A percentile compares a stretch with the other conserved stretches of the same genome.
phyloP scores from a whole-genome alignment of 441 rosid genomes.

The Adansonia gregorii region DNA sequence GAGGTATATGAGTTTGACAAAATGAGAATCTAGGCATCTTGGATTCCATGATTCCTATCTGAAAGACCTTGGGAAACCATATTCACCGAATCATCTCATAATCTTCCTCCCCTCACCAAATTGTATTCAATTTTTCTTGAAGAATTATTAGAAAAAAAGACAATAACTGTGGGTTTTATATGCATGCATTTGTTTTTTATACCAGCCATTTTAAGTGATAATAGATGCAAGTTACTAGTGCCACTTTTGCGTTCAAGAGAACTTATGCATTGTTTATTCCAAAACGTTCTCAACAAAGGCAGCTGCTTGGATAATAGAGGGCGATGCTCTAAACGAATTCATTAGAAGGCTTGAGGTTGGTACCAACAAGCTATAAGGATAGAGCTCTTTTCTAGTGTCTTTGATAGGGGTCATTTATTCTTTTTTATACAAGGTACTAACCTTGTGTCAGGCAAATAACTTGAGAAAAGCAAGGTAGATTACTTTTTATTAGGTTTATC shows the following conservation, averaged over 20 bases:
- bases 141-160: conserved; percentile 76
- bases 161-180: conserved; percentile 26
- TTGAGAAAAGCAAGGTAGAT: too few species aligned
- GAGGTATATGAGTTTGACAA: conserved; percentile 58
- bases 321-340: background rate
- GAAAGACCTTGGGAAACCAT: conserved; percentile 90
- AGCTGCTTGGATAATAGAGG: background rate
- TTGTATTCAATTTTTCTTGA: conserved; percentile 73
- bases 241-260: background rate
- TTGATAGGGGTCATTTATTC: too few species aligned
- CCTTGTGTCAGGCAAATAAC: too few species aligned
- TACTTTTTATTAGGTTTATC: too few species aligned
- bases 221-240: background rate
- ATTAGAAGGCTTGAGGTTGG: background rate
- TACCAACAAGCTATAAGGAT: background rate
- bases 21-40: conserved; percentile 43
- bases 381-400: background rate
- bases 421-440: too few species aligned
- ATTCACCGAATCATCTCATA: conserved; percentile 80
- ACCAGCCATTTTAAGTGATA: background rate
- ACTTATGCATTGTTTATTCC: background rate
- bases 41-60: conserved; percentile 47
- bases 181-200: background rate
- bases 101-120: conserved; percentile 80
- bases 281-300: background rate